Evolutionary conservation across 257 asterid species (phyloP).

Genomic region (Cinchona pubescens): DNA sequence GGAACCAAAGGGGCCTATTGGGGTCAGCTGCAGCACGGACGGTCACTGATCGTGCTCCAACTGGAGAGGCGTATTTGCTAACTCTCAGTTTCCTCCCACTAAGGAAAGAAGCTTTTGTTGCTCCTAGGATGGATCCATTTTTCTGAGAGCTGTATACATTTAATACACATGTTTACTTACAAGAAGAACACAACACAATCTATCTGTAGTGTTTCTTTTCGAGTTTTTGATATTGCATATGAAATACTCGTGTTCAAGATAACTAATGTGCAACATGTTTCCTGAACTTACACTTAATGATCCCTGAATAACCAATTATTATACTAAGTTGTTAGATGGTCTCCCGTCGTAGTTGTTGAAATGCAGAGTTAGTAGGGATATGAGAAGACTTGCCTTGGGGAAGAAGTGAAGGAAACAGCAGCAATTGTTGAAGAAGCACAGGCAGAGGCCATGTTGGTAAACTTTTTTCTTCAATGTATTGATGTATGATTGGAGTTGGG

Average conservation of each 20-base stretch:
- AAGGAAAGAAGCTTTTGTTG: constrained; percentile 73
- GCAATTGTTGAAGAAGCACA: constrained; percentile 92
- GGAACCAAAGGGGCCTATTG: constrained; percentile 94
- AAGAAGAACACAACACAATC: neutral
- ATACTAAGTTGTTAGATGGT: neutral
- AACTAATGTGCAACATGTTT: neutral
- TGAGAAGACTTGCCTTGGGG: constrained; percentile 60
- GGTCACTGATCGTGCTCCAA: constrained; percentile 40
- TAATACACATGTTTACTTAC: neutral
- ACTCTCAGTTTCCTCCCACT: constrained; percentile 67
- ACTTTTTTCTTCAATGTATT: constrained; percentile 1
- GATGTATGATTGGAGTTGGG: constrained; percentile 28
- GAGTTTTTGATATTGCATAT: neutral
- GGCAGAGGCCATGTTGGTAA: constrained; percentile 68
- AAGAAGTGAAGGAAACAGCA: constrained; percentile 77
- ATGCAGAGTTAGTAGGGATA: neutral
- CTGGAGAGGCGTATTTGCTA: constrained; percentile 43
- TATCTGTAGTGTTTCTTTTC: neutral
- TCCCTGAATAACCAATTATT: neutral
- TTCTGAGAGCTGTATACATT: constrained; percentile 54
- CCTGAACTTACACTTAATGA: neutral
- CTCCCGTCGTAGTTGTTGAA: neutral
- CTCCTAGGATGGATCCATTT: constrained; percentile 51
- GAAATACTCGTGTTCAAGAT: neutral
- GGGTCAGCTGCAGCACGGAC: constrained; percentile 76